Percentiles rank a stretch among this genome's conserved stretches.
These are phyloP conservation scores for Berberis vulgaris DNA, from an alignment of 164 flowering plant genomes.

Conservation along the genomic window DNA sequence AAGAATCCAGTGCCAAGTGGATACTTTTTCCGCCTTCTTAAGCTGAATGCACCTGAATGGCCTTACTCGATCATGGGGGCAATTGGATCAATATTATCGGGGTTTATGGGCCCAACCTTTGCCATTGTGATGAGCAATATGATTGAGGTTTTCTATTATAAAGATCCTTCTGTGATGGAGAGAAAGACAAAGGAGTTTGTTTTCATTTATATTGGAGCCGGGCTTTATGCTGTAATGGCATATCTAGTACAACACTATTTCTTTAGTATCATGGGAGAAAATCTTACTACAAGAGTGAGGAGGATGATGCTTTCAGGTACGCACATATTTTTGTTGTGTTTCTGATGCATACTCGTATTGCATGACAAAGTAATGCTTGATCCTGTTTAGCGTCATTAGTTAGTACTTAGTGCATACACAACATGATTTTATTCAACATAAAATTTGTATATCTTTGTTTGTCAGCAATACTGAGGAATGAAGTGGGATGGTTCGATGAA, in stretches of 20 bases:
- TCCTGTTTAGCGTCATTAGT: too few relatives aligned
- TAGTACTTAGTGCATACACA: too few relatives aligned
- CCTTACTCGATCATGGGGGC: conserved; percentile 95
- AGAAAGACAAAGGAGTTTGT: conserved; percentile 90
- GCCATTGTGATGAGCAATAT: conserved; percentile 98
- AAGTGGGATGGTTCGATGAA: conserved; percentile 99
- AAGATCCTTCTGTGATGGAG: conserved; percentile 68
- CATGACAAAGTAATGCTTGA: neutral
- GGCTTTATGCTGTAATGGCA: conserved; percentile 90
- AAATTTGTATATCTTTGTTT: neutral
- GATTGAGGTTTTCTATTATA: conserved; percentile 97
- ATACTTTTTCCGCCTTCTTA: conserved; percentile 79
- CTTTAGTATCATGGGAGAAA: conserved; percentile 98
- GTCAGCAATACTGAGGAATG: conserved; percentile 93
- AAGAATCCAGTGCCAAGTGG: conserved; percentile 78
- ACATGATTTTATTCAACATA: neutral
- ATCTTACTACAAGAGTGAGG: conserved; percentile 93
- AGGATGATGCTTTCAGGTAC: conserved; percentile 99
- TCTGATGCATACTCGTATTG: neutral
- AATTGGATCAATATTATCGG: conserved; percentile 82
- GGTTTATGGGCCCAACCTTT: conserved; percentile 96
- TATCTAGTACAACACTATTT: conserved; percentile 93
- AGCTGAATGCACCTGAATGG: conserved; percentile 96
- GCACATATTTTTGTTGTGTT: neutral
- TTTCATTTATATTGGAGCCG: conserved; percentile 91